Evolutionary conservation across 164 flowering plant species (phyloP), one percentile per base, ranked within the genome.

Genomic region (Umbellularia californica): DNA sequence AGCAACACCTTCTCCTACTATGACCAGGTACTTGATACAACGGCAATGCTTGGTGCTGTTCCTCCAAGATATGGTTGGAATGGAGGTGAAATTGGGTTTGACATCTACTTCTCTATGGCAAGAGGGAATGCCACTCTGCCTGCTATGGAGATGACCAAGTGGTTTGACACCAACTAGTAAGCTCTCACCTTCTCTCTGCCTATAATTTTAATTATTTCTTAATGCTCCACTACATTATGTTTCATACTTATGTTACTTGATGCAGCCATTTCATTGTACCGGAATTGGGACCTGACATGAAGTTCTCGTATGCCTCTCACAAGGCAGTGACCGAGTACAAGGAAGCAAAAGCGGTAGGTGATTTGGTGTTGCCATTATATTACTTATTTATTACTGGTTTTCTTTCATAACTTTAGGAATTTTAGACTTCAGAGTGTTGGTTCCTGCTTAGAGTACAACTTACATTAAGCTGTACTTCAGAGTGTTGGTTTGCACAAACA

Each of bases 121-220:
- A 86, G 97, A 75, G 97, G 97, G 22, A 92, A 92, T 79, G 92
- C 94, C 65, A 79, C 94, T 71, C 90, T 88, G 2, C 95, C 97
- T 67, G 94, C 97, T 72, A 92, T 92, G 97, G 97, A 92, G 75
- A 92, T 92, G 97, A 92, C 97, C 87, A 92, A 92, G 87, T 92
- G 97, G 97, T 92, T 92, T 67, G 97, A 92, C 86, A 92, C 97
- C 83, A 92, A 92, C 89, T 92, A 92, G 97, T 92, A 88, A 90
- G 97, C 87, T n/a, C 13, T 58, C 47, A 27, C 3, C 19, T 27
- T 58, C 41, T 50, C 41, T n/a, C 5, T 68, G 15, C 0, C 47
- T 70, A 33, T 33, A 28, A 6, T 33, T 30, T 67, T 41, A 47
- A 41, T 69, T 22, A 20, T 2, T 22, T 22, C 24, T 6, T 64